Base-by-base conservation (phyloP, 2,329 filamentous ascomycete species). In the Nigrospora oryzae region DNA sequence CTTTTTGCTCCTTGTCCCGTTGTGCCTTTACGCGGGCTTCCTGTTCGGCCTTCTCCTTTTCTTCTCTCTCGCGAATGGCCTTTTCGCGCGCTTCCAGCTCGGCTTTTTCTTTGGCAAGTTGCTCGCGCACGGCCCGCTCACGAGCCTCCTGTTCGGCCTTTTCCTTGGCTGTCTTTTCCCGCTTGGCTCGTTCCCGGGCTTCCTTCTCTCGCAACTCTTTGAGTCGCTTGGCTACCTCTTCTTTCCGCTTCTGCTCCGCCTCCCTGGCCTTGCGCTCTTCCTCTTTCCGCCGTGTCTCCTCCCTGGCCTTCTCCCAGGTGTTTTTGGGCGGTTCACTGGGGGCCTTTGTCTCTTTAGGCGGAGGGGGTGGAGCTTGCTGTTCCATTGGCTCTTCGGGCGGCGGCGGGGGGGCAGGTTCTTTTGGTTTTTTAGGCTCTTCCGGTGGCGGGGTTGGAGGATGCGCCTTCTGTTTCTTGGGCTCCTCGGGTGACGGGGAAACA, bases 281-380 rank as follows among this genome's bases (percentile, higher is more conserved):
- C 52, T 84, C 81, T 45, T 74, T 73, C 46, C 70, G 75, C 37
- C 76, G 69, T 16, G 76, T 83, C 52, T 86, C 82, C 56, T 86
- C 83, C 44, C 82, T 70, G 4, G 81, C 83, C 58, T 79, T 84
- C 53, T 86, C 81, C 83, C 83, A 86, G 0, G 77, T 69, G 10
- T 69, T 67, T 55, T 73, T 75, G 1, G 67, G 63, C 19, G 64
- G 53, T 39, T 65, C 64, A 6, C 19, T 23, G 48, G 53, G 53
- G 13, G 46, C 48, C 40, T 55, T 54, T n/a, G 51, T 48, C 31
- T 39, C 46, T 34, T 46, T 45, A 19, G 50, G 50, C 40, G 42
- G 45, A 11, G 44, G 46, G 16, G 43, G 41, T 15, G 46, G 45
- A 10, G 39, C 46, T 40, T 44, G 46, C 28, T 39, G 48, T 28